Evolutionary conservation across 2,329 filamentous ascomycete species (phyloP).

Genomic region (Aspergillus sp.): DNA sequence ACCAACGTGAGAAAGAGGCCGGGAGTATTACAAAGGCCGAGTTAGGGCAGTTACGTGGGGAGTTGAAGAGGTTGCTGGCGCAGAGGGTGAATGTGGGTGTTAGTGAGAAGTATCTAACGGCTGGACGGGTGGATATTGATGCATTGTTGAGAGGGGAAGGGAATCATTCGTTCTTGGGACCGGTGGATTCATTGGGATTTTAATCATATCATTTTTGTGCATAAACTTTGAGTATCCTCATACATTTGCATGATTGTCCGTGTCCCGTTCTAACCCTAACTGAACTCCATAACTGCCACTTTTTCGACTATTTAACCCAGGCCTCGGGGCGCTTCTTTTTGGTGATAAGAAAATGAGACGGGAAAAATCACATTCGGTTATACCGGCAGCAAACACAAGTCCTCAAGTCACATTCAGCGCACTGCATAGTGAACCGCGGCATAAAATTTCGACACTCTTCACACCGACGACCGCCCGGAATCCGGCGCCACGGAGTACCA

Average conservation of each 20-base stretch:
- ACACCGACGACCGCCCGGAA: conserved; percentile 1
- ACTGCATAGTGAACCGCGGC: conserved; percentile 6
- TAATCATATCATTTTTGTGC: conserved; percentile 1
- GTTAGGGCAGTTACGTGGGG: conserved; percentile 58
- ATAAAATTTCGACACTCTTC: conserved; percentile 4
- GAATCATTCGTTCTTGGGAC: conserved; percentile 59
- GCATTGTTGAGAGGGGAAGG: conserved; percentile 57
- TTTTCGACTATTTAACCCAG: too few relatives aligned
- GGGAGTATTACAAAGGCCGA: conserved; percentile 63
- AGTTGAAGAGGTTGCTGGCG: conserved; percentile 62
- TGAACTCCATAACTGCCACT: too few relatives aligned
- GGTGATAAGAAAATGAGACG: too few relatives aligned
- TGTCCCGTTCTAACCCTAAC: too few relatives aligned
- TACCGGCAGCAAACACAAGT: conserved; percentile 7
- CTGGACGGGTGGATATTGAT: conserved; percentile 67
- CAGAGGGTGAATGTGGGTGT: conserved; percentile 79
- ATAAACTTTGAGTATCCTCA: background rate
- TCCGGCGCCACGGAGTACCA: conserved; percentile 4
- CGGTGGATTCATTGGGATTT: conserved; percentile 39
- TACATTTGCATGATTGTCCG: background rate
- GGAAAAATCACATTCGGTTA: conserved; percentile 6
- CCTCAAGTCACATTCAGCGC: conserved; percentile 3
- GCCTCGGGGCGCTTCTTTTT: too few relatives aligned
- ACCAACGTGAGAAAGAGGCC: conserved; percentile 65
- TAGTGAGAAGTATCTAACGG: conserved; percentile 75